Evolutionary conservation across 345 rosid species (phyloP).

Genomic region (Citrus glauca): DNA sequence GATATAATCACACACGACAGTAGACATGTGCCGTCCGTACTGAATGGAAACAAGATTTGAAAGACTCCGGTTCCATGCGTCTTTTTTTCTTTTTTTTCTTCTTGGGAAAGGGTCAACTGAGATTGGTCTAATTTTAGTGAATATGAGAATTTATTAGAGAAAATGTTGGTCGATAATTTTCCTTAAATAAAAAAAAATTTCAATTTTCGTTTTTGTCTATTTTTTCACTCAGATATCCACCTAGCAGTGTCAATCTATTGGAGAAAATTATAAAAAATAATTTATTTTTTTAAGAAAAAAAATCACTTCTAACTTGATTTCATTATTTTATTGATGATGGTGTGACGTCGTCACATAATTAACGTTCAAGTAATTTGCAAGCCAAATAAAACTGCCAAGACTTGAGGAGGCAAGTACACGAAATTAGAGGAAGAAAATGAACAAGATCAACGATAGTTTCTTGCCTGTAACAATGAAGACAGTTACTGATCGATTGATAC

Average conservation of each 20-base stretch:
- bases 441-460: slow-evolving; percentile 12
- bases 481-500: not conserved
- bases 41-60: not conserved
- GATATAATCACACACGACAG: not conserved
- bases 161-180: not conserved
- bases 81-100: not conserved
- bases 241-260: no score
- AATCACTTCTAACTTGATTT: not conserved
- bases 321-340: no score
- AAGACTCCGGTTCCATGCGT: not conserved
- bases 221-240: no score
- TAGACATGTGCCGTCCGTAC: not conserved
- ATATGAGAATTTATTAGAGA: not conserved
- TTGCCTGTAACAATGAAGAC: slow-evolving; percentile 14
- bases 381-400: slow-evolving; percentile 6
- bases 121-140: not conserved
- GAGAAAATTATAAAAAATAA: no score
- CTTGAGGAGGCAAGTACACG: slow-evolving; percentile 8
- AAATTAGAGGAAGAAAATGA: not conserved
- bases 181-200: not conserved
- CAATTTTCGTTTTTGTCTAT: not conserved
- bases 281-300: no score
- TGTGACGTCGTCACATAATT: not conserved
- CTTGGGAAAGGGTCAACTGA: not conserved
- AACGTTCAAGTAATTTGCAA: not conserved